These are phyloP conservation scores for Tetrahymena thermophila DNA, from an alignment of 73 alveolate species.

Conservation along the genomic window DNA sequence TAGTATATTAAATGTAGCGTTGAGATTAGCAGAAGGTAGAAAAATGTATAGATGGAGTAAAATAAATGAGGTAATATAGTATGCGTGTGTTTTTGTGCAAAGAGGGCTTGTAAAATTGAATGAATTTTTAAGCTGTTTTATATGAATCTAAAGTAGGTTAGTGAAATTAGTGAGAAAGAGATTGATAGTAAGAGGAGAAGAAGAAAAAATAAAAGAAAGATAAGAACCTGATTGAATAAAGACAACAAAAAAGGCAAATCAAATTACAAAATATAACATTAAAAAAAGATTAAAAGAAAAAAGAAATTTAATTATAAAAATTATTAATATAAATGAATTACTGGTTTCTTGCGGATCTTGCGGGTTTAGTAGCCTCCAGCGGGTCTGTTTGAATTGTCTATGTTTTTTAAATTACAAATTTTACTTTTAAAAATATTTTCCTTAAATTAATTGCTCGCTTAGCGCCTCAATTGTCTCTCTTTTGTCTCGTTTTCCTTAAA, in stretches of 20 bases:
- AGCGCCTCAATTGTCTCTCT: background rate
- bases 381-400: background rate
- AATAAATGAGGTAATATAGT: too few species aligned
- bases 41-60: background rate
- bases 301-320: background rate
- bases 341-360: slow-evolving; percentile 5
- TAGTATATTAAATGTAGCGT: too few species aligned
- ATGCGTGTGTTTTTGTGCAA: too few species aligned
- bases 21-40: too few species aligned
- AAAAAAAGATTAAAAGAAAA: background rate
- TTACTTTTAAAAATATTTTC: background rate
- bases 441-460: background rate
- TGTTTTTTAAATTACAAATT: background rate
- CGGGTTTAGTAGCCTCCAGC: background rate
- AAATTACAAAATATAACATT: background rate
- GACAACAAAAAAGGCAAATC: background rate
- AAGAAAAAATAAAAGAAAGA: background rate
- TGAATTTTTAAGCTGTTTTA: background rate
- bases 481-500: background rate
- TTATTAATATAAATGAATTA: background rate
- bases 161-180: background rate
- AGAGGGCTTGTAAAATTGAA: background rate
- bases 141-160: background rate
- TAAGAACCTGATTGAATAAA: background rate
- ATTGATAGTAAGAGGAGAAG: background rate